phyloP scores from a whole-genome alignment of 75 land plant genomes.

The Selaginella tamariscina region DNA sequence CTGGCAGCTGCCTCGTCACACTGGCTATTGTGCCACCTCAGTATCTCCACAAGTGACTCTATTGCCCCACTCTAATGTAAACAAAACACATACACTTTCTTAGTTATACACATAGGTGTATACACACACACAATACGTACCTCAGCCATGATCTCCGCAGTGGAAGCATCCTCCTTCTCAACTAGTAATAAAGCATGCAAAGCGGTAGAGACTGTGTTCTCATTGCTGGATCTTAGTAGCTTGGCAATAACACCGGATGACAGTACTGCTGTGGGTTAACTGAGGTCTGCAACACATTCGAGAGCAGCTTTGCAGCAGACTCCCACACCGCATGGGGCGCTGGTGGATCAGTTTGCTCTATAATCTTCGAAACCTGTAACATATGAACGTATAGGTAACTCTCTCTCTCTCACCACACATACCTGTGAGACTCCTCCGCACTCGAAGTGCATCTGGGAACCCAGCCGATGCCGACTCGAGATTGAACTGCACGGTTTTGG shows the following conservation, averaged over 20 bases:
- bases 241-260: too few species aligned
- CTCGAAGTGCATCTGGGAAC: conserved; percentile 13
- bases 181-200: neutral
- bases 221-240: neutral
- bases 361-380: conserved; percentile 13
- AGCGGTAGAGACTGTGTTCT: neutral
- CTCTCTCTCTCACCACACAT: too few species aligned
- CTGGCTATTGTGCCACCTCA: conserved; percentile 17
- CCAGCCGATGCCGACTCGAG: conserved; percentile 10
- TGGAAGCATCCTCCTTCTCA: neutral
- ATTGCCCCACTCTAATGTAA: conserved; percentile 19
- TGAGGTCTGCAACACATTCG: conserved; percentile 7
- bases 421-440: conserved; percentile 6
- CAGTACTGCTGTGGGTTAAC: neutral
- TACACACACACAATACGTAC: too few species aligned
- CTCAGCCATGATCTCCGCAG: neutral
- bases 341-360: conserved; percentile 10
- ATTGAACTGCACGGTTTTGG: neutral
- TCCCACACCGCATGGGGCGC: conserved; percentile 18
- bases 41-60: conserved; percentile 16
- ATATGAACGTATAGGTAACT: too few species aligned
- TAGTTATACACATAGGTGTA: too few species aligned
- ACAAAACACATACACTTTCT: too few species aligned
- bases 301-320: conserved; percentile 8
- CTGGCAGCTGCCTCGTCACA: conserved; percentile 18